phyloP scores from a whole-genome alignment of 345 rosid species.

The Dimocarpus longan region DNA sequence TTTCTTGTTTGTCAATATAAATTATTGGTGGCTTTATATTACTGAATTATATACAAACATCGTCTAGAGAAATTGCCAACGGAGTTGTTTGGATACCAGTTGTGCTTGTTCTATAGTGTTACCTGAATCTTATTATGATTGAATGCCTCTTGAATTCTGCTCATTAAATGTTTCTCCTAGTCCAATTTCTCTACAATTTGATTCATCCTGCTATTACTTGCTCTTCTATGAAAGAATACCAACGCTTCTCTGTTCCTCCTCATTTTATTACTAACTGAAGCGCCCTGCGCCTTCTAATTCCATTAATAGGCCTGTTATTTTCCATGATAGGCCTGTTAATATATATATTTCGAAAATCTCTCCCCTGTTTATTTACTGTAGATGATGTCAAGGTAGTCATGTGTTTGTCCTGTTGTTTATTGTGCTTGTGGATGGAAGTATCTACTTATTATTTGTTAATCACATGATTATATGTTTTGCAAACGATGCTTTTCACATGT shows the following conservation, averaged over 20 bases:
- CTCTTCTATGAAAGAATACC: neutral
- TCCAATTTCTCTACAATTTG: neutral
- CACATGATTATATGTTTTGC: too few species aligned
- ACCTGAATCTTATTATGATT: neutral
- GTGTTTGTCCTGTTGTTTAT: too few species aligned
- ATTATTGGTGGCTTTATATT: neutral
- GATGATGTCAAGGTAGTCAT: too few species aligned
- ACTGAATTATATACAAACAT: neutral
- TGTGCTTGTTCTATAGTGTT: neutral
- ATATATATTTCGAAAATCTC: too few species aligned
- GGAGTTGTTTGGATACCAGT: neutral
- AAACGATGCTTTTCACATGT: too few species aligned
- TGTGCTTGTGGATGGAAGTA: too few species aligned
- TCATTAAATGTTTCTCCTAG: neutral
- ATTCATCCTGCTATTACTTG: neutral
- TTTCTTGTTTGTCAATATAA: neutral
- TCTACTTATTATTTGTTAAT: too few species aligned
- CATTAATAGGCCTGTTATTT: slow-evolving; percentile 71
- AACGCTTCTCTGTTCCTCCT: neutral
- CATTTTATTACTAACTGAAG: slow-evolving; percentile 13
- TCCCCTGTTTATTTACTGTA: too few species aligned
- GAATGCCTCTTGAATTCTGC: neutral
- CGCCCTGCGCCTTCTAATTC: neutral
- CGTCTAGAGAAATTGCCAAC: neutral
- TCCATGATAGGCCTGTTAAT: too few species aligned